Base-by-base conservation (phyloP, 768 basidiomycete genomes). In the Naganishia randhawae region DNA sequence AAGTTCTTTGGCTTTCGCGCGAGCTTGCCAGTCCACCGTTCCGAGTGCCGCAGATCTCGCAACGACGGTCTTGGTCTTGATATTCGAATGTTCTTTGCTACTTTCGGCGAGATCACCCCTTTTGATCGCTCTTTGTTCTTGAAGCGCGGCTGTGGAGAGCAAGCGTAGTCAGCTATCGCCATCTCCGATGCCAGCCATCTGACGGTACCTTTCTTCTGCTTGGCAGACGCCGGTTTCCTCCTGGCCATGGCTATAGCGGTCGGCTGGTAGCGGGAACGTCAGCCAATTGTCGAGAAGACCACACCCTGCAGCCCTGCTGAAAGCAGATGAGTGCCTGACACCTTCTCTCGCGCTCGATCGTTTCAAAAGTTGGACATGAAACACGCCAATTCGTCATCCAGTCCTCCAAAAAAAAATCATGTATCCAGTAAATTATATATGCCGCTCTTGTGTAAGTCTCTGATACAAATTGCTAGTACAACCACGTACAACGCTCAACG, bases 51-150 rank as follows among this genome's bases (percentile, higher is more conserved):
- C 29, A 2, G 66, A 67, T 19, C 66, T 39, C 1, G 50, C 39
- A 27, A 55, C 29, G 9, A 22, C 19, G 57, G 27, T n/a, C 19
- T 39, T 39, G 37, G 14, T 8, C 27, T 61, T 61, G 37, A 39
- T 31, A 6, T 61, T 61, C 11, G 57, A 13, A 31, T 39, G 37
- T 8, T 67, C 54, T 27, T 39, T 52, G 4, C 32, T 32, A 11
- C 31, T 50, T 1, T 45, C 66, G 27, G 53, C 19, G 32, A 55
- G 37, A 71, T 90, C 90, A 4, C 90, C 92, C 35, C 91, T 87
- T 78, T 94, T 94, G 35, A 89, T 80, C 4, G 92, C 92, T 27
- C 92, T 88, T 73, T 90, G 91, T 55, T 87, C 84, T 76, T 90
- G 86, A 9, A 87, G 83, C 67, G 89, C 85, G 1, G 85, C 86